Evolutionary conservation across 1,139 yeast species (phyloP).

Genomic region (Hansenula sp.): DNA sequence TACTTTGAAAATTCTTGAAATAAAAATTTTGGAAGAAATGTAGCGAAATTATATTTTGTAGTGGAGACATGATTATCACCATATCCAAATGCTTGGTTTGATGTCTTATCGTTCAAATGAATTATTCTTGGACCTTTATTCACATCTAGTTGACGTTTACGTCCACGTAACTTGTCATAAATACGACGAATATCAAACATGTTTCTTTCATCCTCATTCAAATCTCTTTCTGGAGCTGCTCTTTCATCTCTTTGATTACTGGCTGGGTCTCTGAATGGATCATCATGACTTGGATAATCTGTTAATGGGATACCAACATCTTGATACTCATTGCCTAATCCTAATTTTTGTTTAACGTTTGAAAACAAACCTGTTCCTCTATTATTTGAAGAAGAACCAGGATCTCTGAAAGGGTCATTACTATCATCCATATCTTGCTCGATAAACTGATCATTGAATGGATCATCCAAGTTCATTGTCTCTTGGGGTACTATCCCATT

Average conservation of each 20-base stretch:
- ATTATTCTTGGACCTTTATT: slow-evolving; percentile 63
- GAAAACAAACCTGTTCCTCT: slow-evolving; percentile 9
- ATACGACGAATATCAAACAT: slow-evolving; percentile 55
- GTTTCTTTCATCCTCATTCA: slow-evolving; percentile 25
- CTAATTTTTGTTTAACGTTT: slow-evolving; percentile 19
- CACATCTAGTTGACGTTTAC: slow-evolving; percentile 27
- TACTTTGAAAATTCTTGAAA: slow-evolving; percentile 97
- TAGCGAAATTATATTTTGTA: slow-evolving; percentile 92
- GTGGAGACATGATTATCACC: slow-evolving; percentile 88
- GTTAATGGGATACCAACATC: slow-evolving; percentile 29
- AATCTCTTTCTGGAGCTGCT: slow-evolving; percentile 7
- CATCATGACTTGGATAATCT: slow-evolving; percentile 18
- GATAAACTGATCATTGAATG: slow-evolving; percentile 26
- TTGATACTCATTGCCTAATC: slow-evolving; percentile 21
- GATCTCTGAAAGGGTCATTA: slow-evolving; percentile 5
- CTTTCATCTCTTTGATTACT: slow-evolving; percentile 4
- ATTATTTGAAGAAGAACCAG: slow-evolving; percentile 5
- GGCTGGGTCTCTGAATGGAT: slow-evolving; percentile 21
- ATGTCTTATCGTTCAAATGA: slow-evolving; percentile 54
- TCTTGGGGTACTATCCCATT: slow-evolving; percentile 25
- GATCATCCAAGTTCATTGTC: slow-evolving; percentile 28
- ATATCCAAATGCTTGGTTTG: slow-evolving; percentile 55
- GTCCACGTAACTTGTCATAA: slow-evolving; percentile 41
- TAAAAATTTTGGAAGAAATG: slow-evolving; percentile 89
- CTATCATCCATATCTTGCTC: slow-evolving; percentile 24